Conservation (phyloP, 768 basidiomycete species). For the Auriscalpium vulgare region DNA sequence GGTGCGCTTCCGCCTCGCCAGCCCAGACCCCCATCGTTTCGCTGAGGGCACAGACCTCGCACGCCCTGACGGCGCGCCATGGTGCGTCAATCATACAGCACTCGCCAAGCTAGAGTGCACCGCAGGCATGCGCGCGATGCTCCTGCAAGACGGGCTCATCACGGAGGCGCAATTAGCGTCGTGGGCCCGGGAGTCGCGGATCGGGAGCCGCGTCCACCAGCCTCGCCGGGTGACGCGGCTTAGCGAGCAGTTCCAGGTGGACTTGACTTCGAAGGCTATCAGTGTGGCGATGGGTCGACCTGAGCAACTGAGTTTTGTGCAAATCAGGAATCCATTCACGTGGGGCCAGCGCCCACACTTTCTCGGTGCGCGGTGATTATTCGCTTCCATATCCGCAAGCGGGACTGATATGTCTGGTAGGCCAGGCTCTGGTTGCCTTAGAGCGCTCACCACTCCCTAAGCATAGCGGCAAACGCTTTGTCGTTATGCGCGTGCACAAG, state of each 20-base stretch:
- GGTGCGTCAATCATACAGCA: not conserved
- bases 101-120: too few species aligned
- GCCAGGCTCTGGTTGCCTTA: not conserved
- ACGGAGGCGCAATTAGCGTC: not conserved
- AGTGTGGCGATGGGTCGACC: not conserved
- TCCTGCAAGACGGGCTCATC: not conserved
- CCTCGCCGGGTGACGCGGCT: not conserved
- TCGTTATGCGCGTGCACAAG: not conserved
- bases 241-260: not conserved
- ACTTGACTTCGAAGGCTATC: not conserved
- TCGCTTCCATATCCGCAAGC: not conserved
- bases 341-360: not conserved
- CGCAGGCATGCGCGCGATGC: not conserved
- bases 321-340: not conserved
- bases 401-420: not conserved
- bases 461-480: not conserved
- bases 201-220: too few species aligned
- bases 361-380: not conserved
- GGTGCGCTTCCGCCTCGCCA: not conserved
- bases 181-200: not conserved
- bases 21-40: not conserved
- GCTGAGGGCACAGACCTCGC: not conserved
- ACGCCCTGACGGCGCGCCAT: not conserved
- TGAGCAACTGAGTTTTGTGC: not conserved
- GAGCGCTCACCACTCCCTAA: not conserved